Conservation (phyloP, 441 rosid species). For the Corymbia citriodora region DNA sequence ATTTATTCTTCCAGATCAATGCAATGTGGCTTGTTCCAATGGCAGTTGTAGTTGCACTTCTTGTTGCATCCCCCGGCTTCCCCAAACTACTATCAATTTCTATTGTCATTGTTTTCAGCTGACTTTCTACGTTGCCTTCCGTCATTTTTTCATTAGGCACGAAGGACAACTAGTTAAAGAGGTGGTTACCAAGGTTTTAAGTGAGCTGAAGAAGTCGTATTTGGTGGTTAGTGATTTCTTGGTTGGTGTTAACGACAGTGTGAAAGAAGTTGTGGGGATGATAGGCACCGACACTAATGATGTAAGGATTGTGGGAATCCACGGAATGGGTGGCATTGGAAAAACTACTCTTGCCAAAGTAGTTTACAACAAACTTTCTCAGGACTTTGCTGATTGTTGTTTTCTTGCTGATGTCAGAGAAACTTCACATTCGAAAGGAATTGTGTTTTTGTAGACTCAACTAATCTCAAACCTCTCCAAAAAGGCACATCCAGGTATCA, state of each 20-base stretch:
- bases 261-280: no score
- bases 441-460: accelerated
- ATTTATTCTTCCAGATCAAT: neutral
- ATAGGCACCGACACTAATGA: no score
- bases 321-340: no score
- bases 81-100: neutral
- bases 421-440: neutral
- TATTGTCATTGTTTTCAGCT: neutral
- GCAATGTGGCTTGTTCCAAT: neutral
- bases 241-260: neutral
- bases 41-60: neutral
- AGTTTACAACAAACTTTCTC: neutral
- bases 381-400: neutral
- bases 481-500: neutral
- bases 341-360: no score
- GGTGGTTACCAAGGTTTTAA: neutral
- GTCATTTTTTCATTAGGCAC: neutral
- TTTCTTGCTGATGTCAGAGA: neutral
- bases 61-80: neutral
- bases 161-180: neutral
- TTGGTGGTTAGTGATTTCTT: neutral
- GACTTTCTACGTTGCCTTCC: neutral
- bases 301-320: no score
- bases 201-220: neutral
- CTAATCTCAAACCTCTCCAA: neutral